Percentiles rank a stretch among this genome's conserved stretches.
Evolutionary conservation across 225 moss, liverwort and hornwort species (phyloP).

Genomic region (Climacium dendroides): DNA sequence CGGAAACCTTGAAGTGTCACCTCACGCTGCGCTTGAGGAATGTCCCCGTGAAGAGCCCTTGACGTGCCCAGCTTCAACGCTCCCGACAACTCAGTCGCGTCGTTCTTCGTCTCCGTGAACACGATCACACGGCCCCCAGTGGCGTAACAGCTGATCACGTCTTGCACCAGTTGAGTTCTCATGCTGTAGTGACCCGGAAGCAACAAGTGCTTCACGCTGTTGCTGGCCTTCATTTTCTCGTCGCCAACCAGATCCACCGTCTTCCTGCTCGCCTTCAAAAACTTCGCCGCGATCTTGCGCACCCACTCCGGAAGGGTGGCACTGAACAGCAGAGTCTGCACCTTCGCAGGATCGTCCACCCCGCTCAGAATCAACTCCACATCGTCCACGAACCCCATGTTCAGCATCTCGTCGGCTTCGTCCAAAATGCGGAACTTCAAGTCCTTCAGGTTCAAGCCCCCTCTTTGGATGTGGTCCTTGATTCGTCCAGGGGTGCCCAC

Average conservation of each 20-base stretch:
- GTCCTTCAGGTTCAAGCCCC: conserved; percentile 57
- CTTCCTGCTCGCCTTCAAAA: conserved; percentile 56
- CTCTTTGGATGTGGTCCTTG: conserved; percentile 76
- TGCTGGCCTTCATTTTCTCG: conserved; percentile 94
- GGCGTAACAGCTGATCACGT: conserved; percentile 87
- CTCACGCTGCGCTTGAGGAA: conserved; percentile 64
- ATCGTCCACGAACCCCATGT: conserved; percentile 97
- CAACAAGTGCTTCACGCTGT: conserved; percentile 74
- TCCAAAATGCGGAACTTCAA: conserved; percentile 84
- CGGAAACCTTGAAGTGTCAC: conserved; percentile 78
- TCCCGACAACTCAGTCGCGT: conserved; percentile 15
- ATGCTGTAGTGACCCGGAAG: conserved; percentile 60
- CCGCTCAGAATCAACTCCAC: conserved; percentile 81
- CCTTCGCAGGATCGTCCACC: conserved; percentile 56
- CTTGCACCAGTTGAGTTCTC: conserved; percentile 71
- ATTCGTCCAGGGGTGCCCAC: conserved; percentile 96
- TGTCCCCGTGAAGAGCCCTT: conserved; percentile 77
- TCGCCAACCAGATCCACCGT: conserved; percentile 90
- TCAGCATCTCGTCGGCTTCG: conserved; percentile 96
- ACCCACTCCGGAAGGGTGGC: conserved; percentile 95
- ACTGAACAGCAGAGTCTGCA: conserved; percentile 89
- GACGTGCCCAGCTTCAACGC: conserved; percentile 38
- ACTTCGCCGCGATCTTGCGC: conserved; percentile 69
- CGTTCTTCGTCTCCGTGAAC: conserved; percentile 76
- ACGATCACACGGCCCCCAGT: conserved; percentile 83